phyloP scores from a whole-genome alignment of 768 basidiomycete species.

The Kwoniella pini region DNA sequence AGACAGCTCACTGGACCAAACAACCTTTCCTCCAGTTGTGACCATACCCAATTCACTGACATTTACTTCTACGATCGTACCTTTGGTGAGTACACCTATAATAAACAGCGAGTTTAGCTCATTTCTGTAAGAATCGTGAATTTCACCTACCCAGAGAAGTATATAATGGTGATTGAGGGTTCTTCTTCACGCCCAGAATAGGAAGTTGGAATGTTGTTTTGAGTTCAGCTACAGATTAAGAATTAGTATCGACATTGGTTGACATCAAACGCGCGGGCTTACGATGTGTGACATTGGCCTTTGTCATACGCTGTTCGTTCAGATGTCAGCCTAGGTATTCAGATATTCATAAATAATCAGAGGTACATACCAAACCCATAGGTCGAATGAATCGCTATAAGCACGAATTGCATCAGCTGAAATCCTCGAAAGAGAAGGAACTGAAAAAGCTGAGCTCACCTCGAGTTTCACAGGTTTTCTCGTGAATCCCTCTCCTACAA shows the following conservation, averaged over 20 bases:
- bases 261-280: slow-evolving; percentile 49
- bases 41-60: slow-evolving; percentile 98
- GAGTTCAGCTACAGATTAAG: slow-evolving; percentile 70
- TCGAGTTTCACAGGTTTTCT: slow-evolving; percentile 99
- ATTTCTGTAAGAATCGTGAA: slow-evolving; percentile 56
- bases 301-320: slow-evolving; percentile 70
- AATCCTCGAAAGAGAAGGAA: neutral
- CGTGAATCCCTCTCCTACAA: slow-evolving; percentile 97
- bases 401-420: neutral
- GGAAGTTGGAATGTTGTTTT: slow-evolving; percentile 99
- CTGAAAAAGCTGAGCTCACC: slow-evolving; percentile 23
- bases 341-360: neutral
- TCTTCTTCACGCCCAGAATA: slow-evolving; percentile 98
- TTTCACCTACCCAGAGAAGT: slow-evolving; percentile 61
- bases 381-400: slow-evolving; percentile 80
- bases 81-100: slow-evolving; percentile 93
- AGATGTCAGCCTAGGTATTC: neutral
- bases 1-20: slow-evolving; percentile 55
- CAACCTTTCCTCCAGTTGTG: slow-evolving; percentile 85
- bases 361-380: slow-evolving; percentile 69
- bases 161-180: slow-evolving; percentile 82
- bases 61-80: slow-evolving; percentile 97
- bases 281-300: slow-evolving; percentile 99
- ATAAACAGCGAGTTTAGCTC: slow-evolving; percentile 69
- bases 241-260: neutral